Percentiles rank a stretch among this genome's conserved stretches.
Evolutionary conservation across 768 basidiomycete genomes (phyloP).

Genomic region (Leccinum subtestaceum): DNA sequence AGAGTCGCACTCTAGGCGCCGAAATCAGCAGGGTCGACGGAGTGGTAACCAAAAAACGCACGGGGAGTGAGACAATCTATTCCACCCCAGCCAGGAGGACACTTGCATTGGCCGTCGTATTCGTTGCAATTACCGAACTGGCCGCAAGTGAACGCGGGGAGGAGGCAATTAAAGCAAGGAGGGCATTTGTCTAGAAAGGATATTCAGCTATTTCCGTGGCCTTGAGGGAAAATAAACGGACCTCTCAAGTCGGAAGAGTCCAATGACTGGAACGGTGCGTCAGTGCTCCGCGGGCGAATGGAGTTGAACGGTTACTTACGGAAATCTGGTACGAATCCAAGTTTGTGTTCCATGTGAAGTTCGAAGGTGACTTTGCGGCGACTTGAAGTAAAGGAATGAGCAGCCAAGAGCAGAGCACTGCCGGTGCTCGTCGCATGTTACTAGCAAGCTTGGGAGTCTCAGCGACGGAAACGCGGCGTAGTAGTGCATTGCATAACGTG

Average conservation of each 20-base stretch:
- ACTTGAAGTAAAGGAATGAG: slow-evolving; percentile 11
- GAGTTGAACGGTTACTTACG: slow-evolving; percentile 13
- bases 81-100: slow-evolving; percentile 96
- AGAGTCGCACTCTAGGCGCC: slow-evolving; percentile 80
- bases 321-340: slow-evolving; percentile 26
- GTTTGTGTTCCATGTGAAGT: slow-evolving; percentile 17
- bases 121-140: slow-evolving; percentile 89
- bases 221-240: not conserved
- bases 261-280: slow-evolving; percentile 19
- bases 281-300: slow-evolving; percentile 9
- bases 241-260: slow-evolving; percentile 18
- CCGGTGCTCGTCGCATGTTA: slow-evolving; percentile 26
- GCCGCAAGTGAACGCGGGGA: slow-evolving; percentile 89
- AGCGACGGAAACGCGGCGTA: not conserved
- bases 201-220: not conserved
- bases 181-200: slow-evolving; percentile 56
- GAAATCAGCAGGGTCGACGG: slow-evolving; percentile 1
- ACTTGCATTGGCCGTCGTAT: slow-evolving; percentile 95
- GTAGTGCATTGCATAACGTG: slow-evolving; percentile 8
- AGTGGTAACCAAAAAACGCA: slow-evolving; percentile 39
- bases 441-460: not conserved
- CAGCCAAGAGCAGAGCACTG: slow-evolving; percentile 16
- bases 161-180: slow-evolving; percentile 93
- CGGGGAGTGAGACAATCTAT: slow-evolving; percentile 92
- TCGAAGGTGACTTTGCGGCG: slow-evolving; percentile 7